These are phyloP conservation scores for Cicer yamashitae DNA, from an alignment of 306 rosid species.

Conservation along the genomic window DNA sequence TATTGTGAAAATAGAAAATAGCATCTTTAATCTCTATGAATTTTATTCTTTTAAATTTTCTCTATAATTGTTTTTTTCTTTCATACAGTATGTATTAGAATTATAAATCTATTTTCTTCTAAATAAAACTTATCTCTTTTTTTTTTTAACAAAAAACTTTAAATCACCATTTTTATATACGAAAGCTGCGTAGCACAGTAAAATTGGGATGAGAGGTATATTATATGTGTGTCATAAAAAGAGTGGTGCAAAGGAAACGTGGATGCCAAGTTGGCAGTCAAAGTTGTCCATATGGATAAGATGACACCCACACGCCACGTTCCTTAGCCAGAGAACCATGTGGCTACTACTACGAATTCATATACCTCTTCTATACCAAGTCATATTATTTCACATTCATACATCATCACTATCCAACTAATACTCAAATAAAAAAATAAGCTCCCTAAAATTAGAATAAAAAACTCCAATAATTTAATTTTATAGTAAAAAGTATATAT, in stretches of 20 bases:
- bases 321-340: conserved; percentile 39
- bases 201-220: background rate
- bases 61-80: too few relatives aligned
- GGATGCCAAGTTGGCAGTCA: conserved; percentile 53
- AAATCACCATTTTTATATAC: background rate
- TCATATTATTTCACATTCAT: background rate
- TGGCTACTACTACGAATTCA: conserved; percentile 36
- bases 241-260: conserved; percentile 19
- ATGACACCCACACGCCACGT: conserved; percentile 61
- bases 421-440: background rate
- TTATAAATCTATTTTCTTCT: too few relatives aligned
- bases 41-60: too few relatives aligned
- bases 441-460: background rate
- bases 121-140: too few relatives aligned
- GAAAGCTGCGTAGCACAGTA: background rate
- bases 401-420: background rate
- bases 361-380: background rate
- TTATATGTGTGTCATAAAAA: background rate
- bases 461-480: too few relatives aligned
- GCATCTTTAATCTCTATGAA: too few relatives aligned
- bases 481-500: too few relatives aligned
- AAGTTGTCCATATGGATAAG: conserved; percentile 34
- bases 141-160: too few relatives aligned
- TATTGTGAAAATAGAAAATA: too few relatives aligned
- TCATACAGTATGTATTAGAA: too few relatives aligned